A percentile compares a stretch with the other conserved stretches of the same genome.
Evolutionary conservation across 805 yeast genomes (phyloP).

Genomic region (Suhomyces xylopsoci): DNA sequence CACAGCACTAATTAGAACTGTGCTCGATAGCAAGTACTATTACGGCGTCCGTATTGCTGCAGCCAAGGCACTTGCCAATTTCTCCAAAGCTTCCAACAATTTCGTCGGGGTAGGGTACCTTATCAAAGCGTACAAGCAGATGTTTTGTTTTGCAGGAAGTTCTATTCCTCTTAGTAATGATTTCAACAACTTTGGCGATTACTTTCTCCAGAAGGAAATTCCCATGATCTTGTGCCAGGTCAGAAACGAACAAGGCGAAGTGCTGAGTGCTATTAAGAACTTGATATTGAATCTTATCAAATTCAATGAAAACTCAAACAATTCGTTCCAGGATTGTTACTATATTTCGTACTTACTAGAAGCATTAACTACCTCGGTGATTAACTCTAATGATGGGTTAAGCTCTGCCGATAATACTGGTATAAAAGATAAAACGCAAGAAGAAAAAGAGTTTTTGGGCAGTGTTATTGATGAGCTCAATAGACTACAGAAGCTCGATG

Average conservation of each 20-base stretch:
- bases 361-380: slow-evolving; percentile 42
- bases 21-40: slow-evolving; percentile 80
- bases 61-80: slow-evolving; percentile 69
- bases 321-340: slow-evolving; percentile 68
- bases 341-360: slow-evolving; percentile 60
- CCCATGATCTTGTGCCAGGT: slow-evolving; percentile 60
- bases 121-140: slow-evolving; percentile 59
- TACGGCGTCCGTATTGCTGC: slow-evolving; percentile 90
- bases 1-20: slow-evolving; percentile 71
- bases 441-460: slow-evolving; percentile 17
- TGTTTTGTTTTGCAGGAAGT: slow-evolving; percentile 68
- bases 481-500: slow-evolving; percentile 75
- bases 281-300: slow-evolving; percentile 69
- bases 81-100: slow-evolving; percentile 58
- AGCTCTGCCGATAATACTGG: background rate
- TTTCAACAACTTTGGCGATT: slow-evolving; percentile 66
- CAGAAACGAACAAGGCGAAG: slow-evolving; percentile 60
- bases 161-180: slow-evolving; percentile 75
- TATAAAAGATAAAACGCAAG: slow-evolving; percentile 4
- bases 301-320: slow-evolving; percentile 82
- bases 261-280: slow-evolving; percentile 53
- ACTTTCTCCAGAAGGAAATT: slow-evolving; percentile 68
- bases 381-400: slow-evolving; percentile 14
- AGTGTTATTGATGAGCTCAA: slow-evolving; percentile 60
- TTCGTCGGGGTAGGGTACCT: slow-evolving; percentile 74